Conservation (phyloP, 306 rosid genomes). For the Cyclanthera cordifolia region DNA sequence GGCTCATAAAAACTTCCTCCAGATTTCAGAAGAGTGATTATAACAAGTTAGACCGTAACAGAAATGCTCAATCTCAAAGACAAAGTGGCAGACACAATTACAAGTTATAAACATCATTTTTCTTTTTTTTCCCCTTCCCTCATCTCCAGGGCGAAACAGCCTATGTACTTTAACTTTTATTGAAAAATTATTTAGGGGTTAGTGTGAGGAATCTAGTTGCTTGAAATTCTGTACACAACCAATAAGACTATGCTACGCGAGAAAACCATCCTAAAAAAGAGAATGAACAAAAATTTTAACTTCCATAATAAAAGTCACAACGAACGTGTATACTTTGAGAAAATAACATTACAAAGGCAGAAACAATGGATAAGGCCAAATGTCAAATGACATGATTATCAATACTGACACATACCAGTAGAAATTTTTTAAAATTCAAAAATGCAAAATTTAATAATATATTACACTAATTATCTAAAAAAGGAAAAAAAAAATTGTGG, state of each 20-base stretch:
- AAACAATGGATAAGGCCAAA: background rate
- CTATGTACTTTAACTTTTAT: background rate
- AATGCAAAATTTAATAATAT: background rate
- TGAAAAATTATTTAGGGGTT: background rate
- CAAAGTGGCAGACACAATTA: background rate
- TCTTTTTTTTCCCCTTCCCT: background rate
- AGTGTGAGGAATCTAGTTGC: background rate
- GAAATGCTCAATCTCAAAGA: background rate
- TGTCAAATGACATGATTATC: background rate
- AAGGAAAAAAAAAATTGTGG: too few relatives aligned
- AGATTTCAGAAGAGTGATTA: background rate
- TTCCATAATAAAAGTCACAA: background rate
- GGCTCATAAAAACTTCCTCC: background rate
- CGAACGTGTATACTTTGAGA: background rate
- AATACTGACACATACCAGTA: background rate
- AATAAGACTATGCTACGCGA: background rate
- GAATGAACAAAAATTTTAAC: background rate
- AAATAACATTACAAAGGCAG: background rate
- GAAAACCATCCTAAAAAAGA: background rate
- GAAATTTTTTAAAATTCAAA: background rate
- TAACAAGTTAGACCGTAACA: background rate
- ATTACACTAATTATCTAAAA: background rate
- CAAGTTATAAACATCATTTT: background rate
- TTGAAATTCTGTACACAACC: background rate
- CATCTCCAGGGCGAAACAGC: background rate